Base-by-base conservation (phyloP, 495 filamentous ascomycete species). In the Aspergillus panamensis region DNA sequence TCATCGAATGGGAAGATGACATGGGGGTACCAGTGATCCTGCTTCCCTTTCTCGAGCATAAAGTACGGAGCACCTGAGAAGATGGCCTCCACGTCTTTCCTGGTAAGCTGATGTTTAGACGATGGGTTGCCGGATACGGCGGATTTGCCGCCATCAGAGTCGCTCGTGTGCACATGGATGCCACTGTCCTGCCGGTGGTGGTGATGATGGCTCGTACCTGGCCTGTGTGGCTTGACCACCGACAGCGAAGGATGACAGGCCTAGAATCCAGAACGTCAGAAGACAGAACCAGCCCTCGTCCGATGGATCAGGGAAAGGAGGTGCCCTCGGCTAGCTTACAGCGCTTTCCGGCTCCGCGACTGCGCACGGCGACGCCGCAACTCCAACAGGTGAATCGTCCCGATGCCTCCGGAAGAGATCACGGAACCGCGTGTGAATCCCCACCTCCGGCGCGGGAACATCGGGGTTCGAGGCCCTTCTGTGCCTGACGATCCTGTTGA, bases 11-110 rank as follows among this genome's bases (percentile, higher is more conserved):
- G 88, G 57, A 86, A 90, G 13, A 85, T 80, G 12, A 86, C 86
- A 40, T 80, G 81, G 33, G 87, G 87, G 62, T 85, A 82, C 53
- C 77, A 69, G 68, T 78, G 62, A 73, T 80, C 69, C 75, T 84
- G 63, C 73, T 77, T 70, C 71, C 83, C 71, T 29, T 66, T 69
- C 35, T 73, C 70, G 32, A 80, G 66, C 61, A 86, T 78, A 67
- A 88, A 91, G 64, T 89, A 87, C 37, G 88, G 87, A 13, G 87
- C 87, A n/a, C 87, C 87, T 30, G 87, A 89, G 66, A 91, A 87
- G 35, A 91, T 76, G 48, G 82, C 81, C 66, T 87, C 85, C 56
- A 89, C 67, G 48, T 90, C 86, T 20, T 77, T 72, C 25, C 80
- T 79, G 30, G 76, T 82, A 45, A 89, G 72, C n/a, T 62, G 47